These are phyloP conservation scores for Leccinum subtestaceum DNA, from an alignment of 768 basidiomycete species.

Conservation along the genomic window DNA sequence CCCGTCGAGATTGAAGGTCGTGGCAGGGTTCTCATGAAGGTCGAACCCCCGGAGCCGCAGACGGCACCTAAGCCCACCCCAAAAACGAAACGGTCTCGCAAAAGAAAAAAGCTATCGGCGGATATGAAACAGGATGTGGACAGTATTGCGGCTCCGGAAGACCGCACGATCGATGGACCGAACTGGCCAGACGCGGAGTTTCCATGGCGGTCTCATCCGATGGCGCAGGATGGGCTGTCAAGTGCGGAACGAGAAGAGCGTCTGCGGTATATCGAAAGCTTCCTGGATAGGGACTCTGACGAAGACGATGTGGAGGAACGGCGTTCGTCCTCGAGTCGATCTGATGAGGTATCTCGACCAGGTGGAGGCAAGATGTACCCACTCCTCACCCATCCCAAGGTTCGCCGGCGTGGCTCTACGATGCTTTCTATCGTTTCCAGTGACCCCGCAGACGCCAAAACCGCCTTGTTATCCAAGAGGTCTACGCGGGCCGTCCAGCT, in stretches of 20 bases:
- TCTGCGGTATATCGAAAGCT: slow-evolving; percentile 63
- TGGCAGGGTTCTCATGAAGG: slow-evolving; percentile 68
- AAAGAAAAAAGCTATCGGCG: slow-evolving; percentile 46
- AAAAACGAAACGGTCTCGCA: slow-evolving; percentile 44
- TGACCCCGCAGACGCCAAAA: slow-evolving; percentile 75
- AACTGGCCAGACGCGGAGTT: slow-evolving; percentile 81
- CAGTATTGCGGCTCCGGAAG: slow-evolving; percentile 21
- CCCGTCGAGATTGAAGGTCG: slow-evolving; percentile 65
- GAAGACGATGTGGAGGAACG: slow-evolving; percentile 37
- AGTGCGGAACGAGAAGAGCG: slow-evolving; percentile 59
- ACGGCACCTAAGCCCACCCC: slow-evolving; percentile 27
- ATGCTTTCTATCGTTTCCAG: slow-evolving; percentile 43
- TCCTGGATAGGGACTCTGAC: slow-evolving; percentile 72
- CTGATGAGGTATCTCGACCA: slow-evolving; percentile 16
- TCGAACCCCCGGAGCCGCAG: slow-evolving; percentile 40
- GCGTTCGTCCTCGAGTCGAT: slow-evolving; percentile 7
- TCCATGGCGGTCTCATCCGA: slow-evolving; percentile 68
- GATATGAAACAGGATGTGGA: slow-evolving; percentile 22
- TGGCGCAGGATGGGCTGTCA: slow-evolving; percentile 49
- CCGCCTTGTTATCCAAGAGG: slow-evolving; percentile 69
- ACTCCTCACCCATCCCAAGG: slow-evolving; percentile 41
- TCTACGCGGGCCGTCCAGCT: slow-evolving; percentile 61
- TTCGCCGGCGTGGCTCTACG: slow-evolving; percentile 11
- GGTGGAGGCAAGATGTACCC: slow-evolving; percentile 66
- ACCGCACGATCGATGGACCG: slow-evolving; percentile 45